Conservation (phyloP, 1,284 basidiomycete species). For the Leccinum solheimii region DNA sequence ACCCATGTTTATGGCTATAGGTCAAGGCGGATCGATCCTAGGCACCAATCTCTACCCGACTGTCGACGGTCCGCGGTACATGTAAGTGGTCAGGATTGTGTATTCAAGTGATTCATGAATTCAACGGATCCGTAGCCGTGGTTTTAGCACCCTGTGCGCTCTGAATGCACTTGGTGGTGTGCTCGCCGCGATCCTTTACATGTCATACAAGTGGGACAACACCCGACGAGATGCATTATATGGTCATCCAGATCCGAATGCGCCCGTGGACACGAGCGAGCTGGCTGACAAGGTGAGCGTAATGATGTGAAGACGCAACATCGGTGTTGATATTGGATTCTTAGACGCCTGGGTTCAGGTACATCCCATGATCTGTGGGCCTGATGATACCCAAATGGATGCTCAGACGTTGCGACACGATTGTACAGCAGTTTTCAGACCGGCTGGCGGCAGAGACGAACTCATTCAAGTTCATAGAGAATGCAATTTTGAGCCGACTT, state of each 20-base stretch:
- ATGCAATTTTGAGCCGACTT: background rate
- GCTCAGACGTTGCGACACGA: background rate
- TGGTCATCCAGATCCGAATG: conserved; percentile 49
- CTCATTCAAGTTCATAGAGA: background rate
- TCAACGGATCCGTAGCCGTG: conserved; percentile 47
- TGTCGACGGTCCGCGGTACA: conserved; percentile 62
- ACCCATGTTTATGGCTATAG: conserved; percentile 77
- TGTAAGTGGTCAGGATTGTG: conserved; percentile 40
- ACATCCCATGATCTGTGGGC: conserved; percentile 20
- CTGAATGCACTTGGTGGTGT: conserved; percentile 52
- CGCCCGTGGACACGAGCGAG: conserved; percentile 60
- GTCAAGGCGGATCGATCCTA: conserved; percentile 71
- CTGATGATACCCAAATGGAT: background rate
- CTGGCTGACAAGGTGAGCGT: conserved; percentile 61
- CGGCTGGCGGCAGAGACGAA: background rate
- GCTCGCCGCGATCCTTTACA: conserved; percentile 52
- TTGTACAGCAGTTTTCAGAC: background rate
- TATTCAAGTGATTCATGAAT: background rate
- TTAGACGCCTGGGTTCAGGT: conserved; percentile 26
- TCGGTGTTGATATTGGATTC: background rate
- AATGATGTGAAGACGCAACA: background rate
- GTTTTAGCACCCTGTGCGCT: conserved; percentile 62
- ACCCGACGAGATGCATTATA: conserved; percentile 51
- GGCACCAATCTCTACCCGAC: conserved; percentile 70
- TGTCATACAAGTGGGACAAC: conserved; percentile 62